These are phyloP conservation scores for Cladophialophora bantiana DNA, from an alignment of 2,329 filamentous ascomycete genomes.

Conservation along the genomic window DNA sequence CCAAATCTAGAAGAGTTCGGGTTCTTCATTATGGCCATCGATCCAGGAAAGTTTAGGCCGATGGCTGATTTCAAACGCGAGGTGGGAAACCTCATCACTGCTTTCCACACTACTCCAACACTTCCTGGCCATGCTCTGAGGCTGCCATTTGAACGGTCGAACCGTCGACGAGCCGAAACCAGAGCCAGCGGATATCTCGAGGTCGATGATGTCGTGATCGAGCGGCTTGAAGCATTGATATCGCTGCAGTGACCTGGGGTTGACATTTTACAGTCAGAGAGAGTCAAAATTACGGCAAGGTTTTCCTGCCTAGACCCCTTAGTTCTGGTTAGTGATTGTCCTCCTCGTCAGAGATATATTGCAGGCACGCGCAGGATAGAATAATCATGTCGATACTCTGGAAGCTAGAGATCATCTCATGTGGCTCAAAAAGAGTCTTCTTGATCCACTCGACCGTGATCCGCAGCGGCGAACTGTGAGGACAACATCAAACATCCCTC, in stretches of 20 bases:
- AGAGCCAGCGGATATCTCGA: slow-evolving; percentile 22
- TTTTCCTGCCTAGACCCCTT: neutral
- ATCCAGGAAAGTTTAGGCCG: slow-evolving; percentile 28
- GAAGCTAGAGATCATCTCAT: neutral
- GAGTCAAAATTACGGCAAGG: neutral
- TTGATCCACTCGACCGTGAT: neutral
- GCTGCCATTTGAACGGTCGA: slow-evolving; percentile 29
- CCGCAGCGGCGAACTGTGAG: neutral
- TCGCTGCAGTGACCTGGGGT: slow-evolving; percentile 8
- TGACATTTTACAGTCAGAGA: neutral
- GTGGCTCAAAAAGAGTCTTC: neutral
- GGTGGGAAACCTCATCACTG: slow-evolving; percentile 25
- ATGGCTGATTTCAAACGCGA: slow-evolving; percentile 33
- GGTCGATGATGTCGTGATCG: slow-evolving; percentile 27
- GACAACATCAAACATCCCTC: neutral
- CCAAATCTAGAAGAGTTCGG: slow-evolving; percentile 28
- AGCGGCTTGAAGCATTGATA: slow-evolving; percentile 25
- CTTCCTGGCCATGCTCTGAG: slow-evolving; percentile 21
- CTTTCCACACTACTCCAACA: slow-evolving; percentile 23
- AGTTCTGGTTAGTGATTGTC: neutral
- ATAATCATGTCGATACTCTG: neutral
- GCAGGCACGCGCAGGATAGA: neutral
- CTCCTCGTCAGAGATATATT: neutral
- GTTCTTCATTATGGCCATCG: slow-evolving; percentile 29
- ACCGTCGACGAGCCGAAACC: slow-evolving; percentile 17